Percentiles rank a stretch among this genome's conserved stretches.
These are phyloP conservation scores for Neonectria sp. DNA, from an alignment of 2,329 filamentous ascomycete genomes.

Conservation along the genomic window DNA sequence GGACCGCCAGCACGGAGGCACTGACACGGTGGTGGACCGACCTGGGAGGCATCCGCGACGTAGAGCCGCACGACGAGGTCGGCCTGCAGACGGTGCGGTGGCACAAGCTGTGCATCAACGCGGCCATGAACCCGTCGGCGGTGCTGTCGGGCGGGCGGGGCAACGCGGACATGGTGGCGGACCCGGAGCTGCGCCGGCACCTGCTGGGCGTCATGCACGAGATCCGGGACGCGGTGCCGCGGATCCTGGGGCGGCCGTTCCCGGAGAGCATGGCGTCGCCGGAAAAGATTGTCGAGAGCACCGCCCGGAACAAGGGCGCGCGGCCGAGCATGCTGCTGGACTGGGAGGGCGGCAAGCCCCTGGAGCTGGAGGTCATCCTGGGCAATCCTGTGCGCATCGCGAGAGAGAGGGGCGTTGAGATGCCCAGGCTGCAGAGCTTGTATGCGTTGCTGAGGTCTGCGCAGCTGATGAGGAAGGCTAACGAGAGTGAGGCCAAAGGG, in stretches of 20 bases:
- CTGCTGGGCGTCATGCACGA: slow-evolving; percentile 79
- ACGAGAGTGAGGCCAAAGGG: slow-evolving; percentile 53
- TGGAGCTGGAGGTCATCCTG: slow-evolving; percentile 82
- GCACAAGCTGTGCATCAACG: slow-evolving; percentile 85
- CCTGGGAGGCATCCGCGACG: slow-evolving; percentile 75
- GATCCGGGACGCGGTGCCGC: slow-evolving; percentile 75
- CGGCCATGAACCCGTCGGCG: slow-evolving; percentile 80
- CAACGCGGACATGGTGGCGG: slow-evolving; percentile 76
- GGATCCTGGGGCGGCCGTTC: slow-evolving; percentile 73
- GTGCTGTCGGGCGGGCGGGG: slow-evolving; percentile 76
- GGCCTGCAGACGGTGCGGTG: slow-evolving; percentile 80
- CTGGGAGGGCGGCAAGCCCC: slow-evolving; percentile 75
- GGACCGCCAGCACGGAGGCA: slow-evolving; percentile 60
- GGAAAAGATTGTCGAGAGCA: slow-evolving; percentile 75
- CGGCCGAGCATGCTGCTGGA: slow-evolving; percentile 79
- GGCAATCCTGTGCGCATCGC: slow-evolving; percentile 80
- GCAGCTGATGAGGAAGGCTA: slow-evolving; percentile 66
- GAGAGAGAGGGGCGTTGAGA: slow-evolving; percentile 72
- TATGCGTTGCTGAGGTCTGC: slow-evolving; percentile 77
- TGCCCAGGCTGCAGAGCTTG: slow-evolving; percentile 76
- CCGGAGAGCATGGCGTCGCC: slow-evolving; percentile 71
- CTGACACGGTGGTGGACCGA: slow-evolving; percentile 69
- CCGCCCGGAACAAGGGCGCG: slow-evolving; percentile 74
- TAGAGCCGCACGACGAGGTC: slow-evolving; percentile 74
- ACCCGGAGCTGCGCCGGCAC: slow-evolving; percentile 74